Evolutionary conservation across 2,329 filamentous ascomycete genomes (phyloP).

Genomic region (Penicillium sp.): DNA sequence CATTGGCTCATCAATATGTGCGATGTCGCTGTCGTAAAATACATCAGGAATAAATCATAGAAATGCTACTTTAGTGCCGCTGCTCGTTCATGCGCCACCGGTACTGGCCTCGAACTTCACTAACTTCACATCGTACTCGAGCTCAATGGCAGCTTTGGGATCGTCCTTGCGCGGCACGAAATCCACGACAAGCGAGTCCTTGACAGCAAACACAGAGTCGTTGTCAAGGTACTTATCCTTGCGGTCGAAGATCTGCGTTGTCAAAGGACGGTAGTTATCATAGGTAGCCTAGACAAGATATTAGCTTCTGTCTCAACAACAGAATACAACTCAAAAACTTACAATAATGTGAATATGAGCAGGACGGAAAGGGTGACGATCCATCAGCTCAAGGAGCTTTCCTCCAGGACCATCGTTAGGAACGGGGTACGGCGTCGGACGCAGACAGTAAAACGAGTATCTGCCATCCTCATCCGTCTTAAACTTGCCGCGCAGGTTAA

Average conservation of each 20-base stretch:
- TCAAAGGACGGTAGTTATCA: conserved; percentile 64
- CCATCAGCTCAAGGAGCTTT: conserved; percentile 56
- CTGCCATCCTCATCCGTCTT: conserved; percentile 62
- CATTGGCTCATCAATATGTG: not conserved
- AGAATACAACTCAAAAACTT: conserved; percentile 20
- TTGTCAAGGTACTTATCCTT: conserved; percentile 61
- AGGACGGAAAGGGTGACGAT: conserved; percentile 60
- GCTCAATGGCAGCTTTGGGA: conserved; percentile 51
- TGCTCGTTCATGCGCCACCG: conserved; percentile 8
- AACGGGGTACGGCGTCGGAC: conserved; percentile 58
- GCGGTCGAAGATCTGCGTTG: conserved; percentile 74
- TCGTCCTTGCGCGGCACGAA: conserved; percentile 53
- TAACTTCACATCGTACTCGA: conserved; percentile 52
- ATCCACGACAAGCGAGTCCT: conserved; percentile 57
- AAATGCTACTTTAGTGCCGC: not conserved
- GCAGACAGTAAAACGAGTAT: conserved; percentile 61
- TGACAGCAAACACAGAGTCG: conserved; percentile 59
- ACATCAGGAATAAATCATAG: not conserved
- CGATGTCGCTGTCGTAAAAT: conserved; percentile 3
- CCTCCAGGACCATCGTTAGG: conserved; percentile 58
- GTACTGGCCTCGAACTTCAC: conserved; percentile 21
- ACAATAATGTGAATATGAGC: conserved; percentile 64
- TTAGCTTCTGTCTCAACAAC: not conserved
- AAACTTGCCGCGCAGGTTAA: conserved; percentile 72
- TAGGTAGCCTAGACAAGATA: conserved; percentile 45